These are phyloP conservation scores for Ganoderma leucocontextum DNA, from an alignment of 1,284 basidiomycete species.

Conservation along the genomic window DNA sequence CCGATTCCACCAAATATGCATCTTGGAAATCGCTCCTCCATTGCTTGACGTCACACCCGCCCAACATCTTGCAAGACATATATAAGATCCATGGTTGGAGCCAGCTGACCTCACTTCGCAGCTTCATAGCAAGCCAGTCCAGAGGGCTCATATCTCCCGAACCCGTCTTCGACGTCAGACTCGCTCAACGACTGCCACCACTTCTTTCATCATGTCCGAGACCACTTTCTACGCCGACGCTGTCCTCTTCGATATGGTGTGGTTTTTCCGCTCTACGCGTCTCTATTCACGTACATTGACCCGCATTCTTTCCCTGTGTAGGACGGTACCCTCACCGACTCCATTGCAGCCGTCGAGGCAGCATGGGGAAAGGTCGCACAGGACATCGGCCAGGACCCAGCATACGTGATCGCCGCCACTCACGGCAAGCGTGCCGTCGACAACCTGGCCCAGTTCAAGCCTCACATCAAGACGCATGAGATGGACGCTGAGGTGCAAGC, in stretches of 20 bases:
- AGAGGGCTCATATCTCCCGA: neutral
- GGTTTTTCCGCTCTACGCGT: conserved; percentile 31
- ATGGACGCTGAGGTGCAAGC: conserved; percentile 73
- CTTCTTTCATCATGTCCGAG: conserved; percentile 36
- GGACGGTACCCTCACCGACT: conserved; percentile 81
- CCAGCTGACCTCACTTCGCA: conserved; percentile 23
- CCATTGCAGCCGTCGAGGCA: conserved; percentile 80
- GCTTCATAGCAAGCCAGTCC: conserved; percentile 16
- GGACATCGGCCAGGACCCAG: conserved; percentile 73
- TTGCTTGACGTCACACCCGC: conserved; percentile 15
- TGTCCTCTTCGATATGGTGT: conserved; percentile 79
- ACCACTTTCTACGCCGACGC: conserved; percentile 62
- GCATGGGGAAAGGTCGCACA: conserved; percentile 81
- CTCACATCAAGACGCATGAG: conserved; percentile 58
- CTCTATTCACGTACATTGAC: neutral
- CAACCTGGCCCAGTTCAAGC: conserved; percentile 52
- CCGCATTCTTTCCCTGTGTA: conserved; percentile 33
- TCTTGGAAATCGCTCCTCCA: conserved; percentile 21
- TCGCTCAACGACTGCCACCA: conserved; percentile 7
- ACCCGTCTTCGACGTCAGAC: neutral
- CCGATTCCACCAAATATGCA: conserved; percentile 1
- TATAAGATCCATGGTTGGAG: conserved; percentile 13
- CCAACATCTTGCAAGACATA: conserved; percentile 19
- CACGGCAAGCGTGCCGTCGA: conserved; percentile 77
- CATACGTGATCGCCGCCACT: conserved; percentile 73